Conservation (phyloP, 208 protist species). For the Jaenimonas drosophilae region DNA sequence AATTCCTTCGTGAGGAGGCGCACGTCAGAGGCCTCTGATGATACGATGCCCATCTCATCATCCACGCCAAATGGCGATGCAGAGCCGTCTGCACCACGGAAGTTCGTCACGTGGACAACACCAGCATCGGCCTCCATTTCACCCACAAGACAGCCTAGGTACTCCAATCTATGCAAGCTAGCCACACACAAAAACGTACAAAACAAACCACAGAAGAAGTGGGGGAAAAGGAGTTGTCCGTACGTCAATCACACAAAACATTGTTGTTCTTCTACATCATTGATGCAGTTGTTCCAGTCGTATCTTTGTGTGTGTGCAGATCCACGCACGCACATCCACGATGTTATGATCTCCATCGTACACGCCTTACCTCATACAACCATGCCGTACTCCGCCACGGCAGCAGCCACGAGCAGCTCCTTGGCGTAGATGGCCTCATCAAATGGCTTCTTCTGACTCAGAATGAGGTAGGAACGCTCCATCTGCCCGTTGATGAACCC, state of each 20-base stretch:
- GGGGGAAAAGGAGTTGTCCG: not conserved
- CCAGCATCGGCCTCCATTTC: slow-evolving; percentile 71
- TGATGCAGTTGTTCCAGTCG: not conserved
- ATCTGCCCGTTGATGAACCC: slow-evolving; percentile 73
- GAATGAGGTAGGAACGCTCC: slow-evolving; percentile 42
- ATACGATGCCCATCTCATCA: slow-evolving; percentile 5
- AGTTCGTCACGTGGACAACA: slow-evolving; percentile 75
- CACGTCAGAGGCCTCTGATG: slow-evolving; percentile 36
- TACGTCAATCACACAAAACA: no score
- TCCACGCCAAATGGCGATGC: slow-evolving; percentile 10
- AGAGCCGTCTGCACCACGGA: slow-evolving; percentile 29
- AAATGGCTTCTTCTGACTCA: slow-evolving; percentile 54
- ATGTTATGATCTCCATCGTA: not conserved
- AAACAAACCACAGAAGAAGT: slow-evolving; percentile 1
- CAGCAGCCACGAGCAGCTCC: slow-evolving; percentile 6
- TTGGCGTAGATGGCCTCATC: slow-evolving; percentile 41
- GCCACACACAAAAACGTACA: slow-evolving; percentile 7
- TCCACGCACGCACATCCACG: not conserved
- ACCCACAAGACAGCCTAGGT: not conserved
- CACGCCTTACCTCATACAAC: no score
- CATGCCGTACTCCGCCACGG: slow-evolving; percentile 1
- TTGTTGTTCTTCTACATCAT: slow-evolving; percentile 1
- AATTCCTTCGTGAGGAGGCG: slow-evolving; percentile 73
- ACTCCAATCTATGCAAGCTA: not conserved
- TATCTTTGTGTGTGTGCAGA: not conserved